phyloP scores from a whole-genome alignment of 108 stramenopile species.

The Thalassiosira profunda region DNA sequence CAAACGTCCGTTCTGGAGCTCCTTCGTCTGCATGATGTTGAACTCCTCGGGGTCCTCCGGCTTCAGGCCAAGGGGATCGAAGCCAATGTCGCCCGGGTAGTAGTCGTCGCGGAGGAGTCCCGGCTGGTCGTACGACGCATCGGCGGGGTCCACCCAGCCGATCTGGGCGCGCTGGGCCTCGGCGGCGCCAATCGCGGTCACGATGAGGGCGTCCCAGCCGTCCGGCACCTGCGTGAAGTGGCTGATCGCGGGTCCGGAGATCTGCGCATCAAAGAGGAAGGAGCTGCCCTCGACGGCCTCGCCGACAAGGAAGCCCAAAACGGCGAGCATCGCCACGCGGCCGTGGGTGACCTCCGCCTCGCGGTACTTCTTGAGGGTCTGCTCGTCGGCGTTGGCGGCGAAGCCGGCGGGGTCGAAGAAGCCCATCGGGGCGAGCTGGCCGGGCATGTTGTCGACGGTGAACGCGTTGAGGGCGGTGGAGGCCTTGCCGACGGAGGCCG shows the following conservation, averaged over 20 bases:
- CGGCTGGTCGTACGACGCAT: conserved; percentile 45
- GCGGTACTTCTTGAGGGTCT: conserved; percentile 57
- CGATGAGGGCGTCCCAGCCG: conserved; percentile 14
- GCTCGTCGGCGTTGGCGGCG: conserved; percentile 57
- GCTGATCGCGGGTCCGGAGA: conserved; percentile 54
- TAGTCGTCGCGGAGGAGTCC: conserved; percentile 68
- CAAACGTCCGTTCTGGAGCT: conserved; percentile 89
- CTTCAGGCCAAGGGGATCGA: conserved; percentile 84
- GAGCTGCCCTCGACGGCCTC: conserved; percentile 65
- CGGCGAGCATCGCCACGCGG: conserved; percentile 55
- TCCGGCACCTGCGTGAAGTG: conserved; percentile 47
- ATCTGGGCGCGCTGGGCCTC: conserved; percentile 55
- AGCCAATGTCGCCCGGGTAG: conserved; percentile 83
- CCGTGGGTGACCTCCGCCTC: conserved; percentile 77
- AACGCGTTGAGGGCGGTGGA: conserved; percentile 7
- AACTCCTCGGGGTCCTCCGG: conserved; percentile 69
- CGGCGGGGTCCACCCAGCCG: conserved; percentile 37
- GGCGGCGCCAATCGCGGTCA: conserved; percentile 43
- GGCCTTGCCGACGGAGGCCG: conserved; percentile 5
- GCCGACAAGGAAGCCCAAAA: conserved; percentile 67
- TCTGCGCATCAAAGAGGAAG: conserved; percentile 72
- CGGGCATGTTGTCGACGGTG: conserved; percentile 34
- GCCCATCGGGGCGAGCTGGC: conserved; percentile 54
- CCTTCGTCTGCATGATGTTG: conserved; percentile 77
- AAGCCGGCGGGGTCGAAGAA: conserved; percentile 68